phyloP scores from a whole-genome alignment of 2,329 filamentous ascomycete species.

The Triangularia setosa region DNA sequence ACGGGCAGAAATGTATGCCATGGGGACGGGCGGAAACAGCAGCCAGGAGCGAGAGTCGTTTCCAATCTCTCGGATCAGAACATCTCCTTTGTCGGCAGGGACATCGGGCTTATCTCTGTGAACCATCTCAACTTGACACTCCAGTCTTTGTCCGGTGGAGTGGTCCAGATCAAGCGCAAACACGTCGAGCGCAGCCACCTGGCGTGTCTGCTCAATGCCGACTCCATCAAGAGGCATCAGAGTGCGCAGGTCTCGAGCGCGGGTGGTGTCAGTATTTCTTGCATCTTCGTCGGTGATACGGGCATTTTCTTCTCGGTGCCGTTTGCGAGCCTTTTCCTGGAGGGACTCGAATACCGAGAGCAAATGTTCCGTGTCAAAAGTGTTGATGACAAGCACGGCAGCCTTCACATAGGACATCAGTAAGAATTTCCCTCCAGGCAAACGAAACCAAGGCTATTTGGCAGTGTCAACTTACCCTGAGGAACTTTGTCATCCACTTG shows the following conservation, averaged over 20 bases:
- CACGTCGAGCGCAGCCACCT: slow-evolving; percentile 84
- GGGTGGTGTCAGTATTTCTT: slow-evolving; percentile 73
- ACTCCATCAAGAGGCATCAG: slow-evolving; percentile 68
- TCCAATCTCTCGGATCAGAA: slow-evolving; percentile 91
- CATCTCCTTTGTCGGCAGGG: slow-evolving; percentile 66
- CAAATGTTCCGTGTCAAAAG: slow-evolving; percentile 53
- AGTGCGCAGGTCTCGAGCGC: slow-evolving; percentile 74
- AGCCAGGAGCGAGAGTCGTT: slow-evolving; percentile 70
- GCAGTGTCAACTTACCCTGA: slow-evolving; percentile 55
- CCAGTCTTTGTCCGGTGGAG: slow-evolving; percentile 83
- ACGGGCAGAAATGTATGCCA: slow-evolving; percentile 71
- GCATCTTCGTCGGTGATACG: slow-evolving; percentile 81
- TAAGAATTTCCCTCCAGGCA: background rate
- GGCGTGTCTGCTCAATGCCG: slow-evolving; percentile 68
- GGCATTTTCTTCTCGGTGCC: slow-evolving; percentile 62
- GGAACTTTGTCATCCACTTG: slow-evolving; percentile 80
- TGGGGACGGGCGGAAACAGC: slow-evolving; percentile 83
- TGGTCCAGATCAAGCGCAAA: slow-evolving; percentile 84
- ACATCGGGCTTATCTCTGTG: slow-evolving; percentile 74
- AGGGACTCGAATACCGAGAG: slow-evolving; percentile 64
- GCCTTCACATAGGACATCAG: slow-evolving; percentile 42
- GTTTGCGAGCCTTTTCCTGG: slow-evolving; percentile 70
- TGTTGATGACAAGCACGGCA: slow-evolving; percentile 53
- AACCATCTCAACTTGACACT: slow-evolving; percentile 83
- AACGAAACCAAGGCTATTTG: background rate